Base-by-base conservation (phyloP, 1,284 basidiomycete genomes). In the Neonothopanus nambi region DNA sequence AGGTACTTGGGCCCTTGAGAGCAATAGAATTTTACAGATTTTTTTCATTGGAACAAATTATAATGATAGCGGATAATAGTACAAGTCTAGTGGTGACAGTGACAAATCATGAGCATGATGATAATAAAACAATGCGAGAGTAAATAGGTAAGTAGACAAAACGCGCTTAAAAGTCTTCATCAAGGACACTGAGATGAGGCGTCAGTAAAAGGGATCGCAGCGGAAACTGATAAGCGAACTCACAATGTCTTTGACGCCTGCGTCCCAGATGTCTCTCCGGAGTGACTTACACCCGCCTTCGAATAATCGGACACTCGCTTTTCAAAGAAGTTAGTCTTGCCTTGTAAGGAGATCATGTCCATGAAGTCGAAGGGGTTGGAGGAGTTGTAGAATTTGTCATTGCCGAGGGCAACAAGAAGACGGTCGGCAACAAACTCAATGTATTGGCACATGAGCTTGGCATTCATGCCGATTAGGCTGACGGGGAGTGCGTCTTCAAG, bases 261-360 rank as follows among this genome's bases (percentile, higher is more conserved):
- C 11, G 23, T 36, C 13, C 23, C 33, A 17, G 63, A 35, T 62
- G 55, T 15, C 54, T 63, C 33, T 13, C 46, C 46, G 18, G 46
- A 48, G 5, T 48, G 46, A 30, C 35, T 37, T 3, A 37, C 35
- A 35, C 46, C 46, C 8, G 74, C 73, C 52, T 70, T 74, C 6
- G 71, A 68, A 70, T 97, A 96, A 52, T 95, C 93, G 1, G 92
- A 93, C 3, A 96, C 93, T n/a, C 92, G 86, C 72, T 89, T 88
- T 72, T 90, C 87, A 61, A 90, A 90, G 71, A 90, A 90, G 70
- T 90, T 89, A 8, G 87, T 87, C 73, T 90, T 90, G 56, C 87
- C 88, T 68, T 94, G 89, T 1, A 97, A 75, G 12, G 91, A 94
- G 58, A 96, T 97, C 83, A 94, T 89, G 63, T 95, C 93, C 93